Evolutionary conservation across 495 filamentous ascomycete genomes (phyloP).

Genomic region (Xylaria sp.): DNA sequence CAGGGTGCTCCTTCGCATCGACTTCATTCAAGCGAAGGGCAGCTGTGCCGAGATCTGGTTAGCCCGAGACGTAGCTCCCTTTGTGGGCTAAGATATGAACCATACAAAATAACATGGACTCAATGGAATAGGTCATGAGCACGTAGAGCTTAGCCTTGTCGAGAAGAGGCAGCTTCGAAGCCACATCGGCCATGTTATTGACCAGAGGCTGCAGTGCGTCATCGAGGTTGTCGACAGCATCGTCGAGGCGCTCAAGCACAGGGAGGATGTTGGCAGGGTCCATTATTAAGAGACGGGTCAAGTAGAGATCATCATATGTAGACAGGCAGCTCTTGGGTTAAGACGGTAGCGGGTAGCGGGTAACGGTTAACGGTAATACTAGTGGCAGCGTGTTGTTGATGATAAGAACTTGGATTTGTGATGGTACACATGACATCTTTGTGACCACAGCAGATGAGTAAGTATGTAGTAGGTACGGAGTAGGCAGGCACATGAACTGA

Average conservation of each 20-base stretch:
- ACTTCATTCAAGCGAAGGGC: conserved; percentile 80
- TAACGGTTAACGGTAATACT: too few relatives aligned
- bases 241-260: conserved; percentile 74
- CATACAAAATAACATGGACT: conserved; percentile 91
- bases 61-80: conserved; percentile 26
- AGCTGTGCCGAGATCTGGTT: conserved; percentile 55
- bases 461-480: neutral
- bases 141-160: conserved; percentile 95
- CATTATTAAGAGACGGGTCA: conserved; percentile 33
- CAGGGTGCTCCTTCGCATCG: conserved; percentile 80
- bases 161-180: conserved; percentile 82
- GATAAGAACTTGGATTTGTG: neutral
- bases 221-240: conserved; percentile 78
- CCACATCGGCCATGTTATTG: conserved; percentile 66
- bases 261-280: conserved; percentile 53
- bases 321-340: neutral
- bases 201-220: conserved; percentile 72
- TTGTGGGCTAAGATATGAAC: neutral
- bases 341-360: neutral
- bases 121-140: conserved; percentile 81
- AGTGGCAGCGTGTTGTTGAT: neutral
- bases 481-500: neutral
- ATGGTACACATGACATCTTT: neutral
- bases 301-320: neutral
- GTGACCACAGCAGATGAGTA: neutral